Conservation (phyloP, 1,139 yeast genomes). For the Hyphopichia burtonii region DNA sequence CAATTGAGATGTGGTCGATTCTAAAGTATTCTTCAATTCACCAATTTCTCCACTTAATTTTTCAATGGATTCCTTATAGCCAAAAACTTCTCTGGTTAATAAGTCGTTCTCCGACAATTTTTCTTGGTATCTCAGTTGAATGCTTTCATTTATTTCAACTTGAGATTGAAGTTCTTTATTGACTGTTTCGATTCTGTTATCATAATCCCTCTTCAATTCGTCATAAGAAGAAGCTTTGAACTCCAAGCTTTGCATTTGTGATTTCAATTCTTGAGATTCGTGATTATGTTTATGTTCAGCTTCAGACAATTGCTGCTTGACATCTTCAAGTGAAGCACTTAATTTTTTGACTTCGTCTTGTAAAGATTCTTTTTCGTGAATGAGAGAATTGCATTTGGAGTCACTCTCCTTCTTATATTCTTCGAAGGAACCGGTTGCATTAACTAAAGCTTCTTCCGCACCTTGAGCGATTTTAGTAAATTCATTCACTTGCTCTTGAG, state of each 20-base stretch:
- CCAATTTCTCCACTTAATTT: constrained; percentile 35
- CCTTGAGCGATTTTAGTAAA: constrained; percentile 39
- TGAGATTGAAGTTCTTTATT: constrained; percentile 52
- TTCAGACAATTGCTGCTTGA: constrained; percentile 16
- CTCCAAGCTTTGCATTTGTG: constrained; percentile 19
- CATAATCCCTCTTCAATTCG: constrained; percentile 32
- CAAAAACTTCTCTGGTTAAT: constrained; percentile 45
- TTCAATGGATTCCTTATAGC: constrained; percentile 43
- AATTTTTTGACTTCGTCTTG: constrained; percentile 19
- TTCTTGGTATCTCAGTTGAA: constrained; percentile 55
- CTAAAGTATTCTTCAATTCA: constrained; percentile 26
- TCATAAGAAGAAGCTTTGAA: constrained; percentile 38
- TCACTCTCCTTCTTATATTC: constrained; percentile 28
- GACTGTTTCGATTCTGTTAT: constrained; percentile 28
- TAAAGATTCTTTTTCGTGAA: constrained; percentile 21
- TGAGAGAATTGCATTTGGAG: constrained; percentile 17
- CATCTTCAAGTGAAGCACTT: constrained; percentile 12
- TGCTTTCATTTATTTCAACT: constrained; percentile 44
- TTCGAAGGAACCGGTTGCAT: constrained; percentile 40
- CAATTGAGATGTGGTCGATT: constrained; percentile 15
- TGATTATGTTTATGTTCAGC: constrained; percentile 13
- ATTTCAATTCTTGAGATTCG: constrained; percentile 22
- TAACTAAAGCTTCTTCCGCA: constrained; percentile 41
- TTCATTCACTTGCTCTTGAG: constrained; percentile 41
- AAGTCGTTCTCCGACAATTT: constrained; percentile 59